Conservation (phyloP, 805 yeast genomes). For the Grigorovia jiainica region DNA sequence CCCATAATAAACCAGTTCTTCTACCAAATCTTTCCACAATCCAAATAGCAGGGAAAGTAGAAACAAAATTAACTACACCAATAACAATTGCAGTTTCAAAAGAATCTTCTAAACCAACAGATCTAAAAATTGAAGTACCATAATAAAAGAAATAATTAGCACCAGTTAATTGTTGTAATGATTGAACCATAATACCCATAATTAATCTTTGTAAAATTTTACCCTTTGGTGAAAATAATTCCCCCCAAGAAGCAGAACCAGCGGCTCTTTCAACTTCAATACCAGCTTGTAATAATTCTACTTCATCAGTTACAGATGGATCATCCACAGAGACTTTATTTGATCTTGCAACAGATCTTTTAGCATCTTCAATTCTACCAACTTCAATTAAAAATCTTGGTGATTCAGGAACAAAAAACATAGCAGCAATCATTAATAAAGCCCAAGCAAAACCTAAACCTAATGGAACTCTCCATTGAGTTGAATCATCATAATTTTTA, state of each 20-base stretch:
- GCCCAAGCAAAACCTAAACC: constrained; percentile 44
- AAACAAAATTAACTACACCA: constrained; percentile 52
- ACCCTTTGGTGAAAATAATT: constrained; percentile 58
- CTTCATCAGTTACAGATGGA: constrained; percentile 45
- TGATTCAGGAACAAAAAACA: constrained; percentile 55
- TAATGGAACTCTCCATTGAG: constrained; percentile 63
- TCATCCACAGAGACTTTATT: constrained; percentile 47
- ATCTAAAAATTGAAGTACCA: constrained; percentile 51
- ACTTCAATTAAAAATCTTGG: constrained; percentile 56
- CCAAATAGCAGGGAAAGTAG: too few species aligned
- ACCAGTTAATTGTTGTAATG: too few species aligned
- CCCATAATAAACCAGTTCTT: too few species aligned
- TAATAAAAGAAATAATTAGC: constrained; percentile 62
- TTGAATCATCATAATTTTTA: constrained; percentile 46
- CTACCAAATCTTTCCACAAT: too few species aligned
- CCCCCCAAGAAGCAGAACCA: constrained; percentile 58
- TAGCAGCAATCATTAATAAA: constrained; percentile 24
- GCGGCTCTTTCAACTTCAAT: constrained; percentile 53
- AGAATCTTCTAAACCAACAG: constrained; percentile 51
- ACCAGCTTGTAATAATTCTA: constrained; percentile 49
- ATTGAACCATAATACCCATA: constrained; percentile 49
- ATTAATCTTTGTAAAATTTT: constrained; percentile 40
- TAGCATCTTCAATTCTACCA: constrained; percentile 52
- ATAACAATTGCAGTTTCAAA: constrained; percentile 50
- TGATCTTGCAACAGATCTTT: constrained; percentile 40